A percentile compares a stretch with the other conserved stretches of the same genome.
These are phyloP conservation scores for Cyclanthera cordifolia DNA, from an alignment of 306 rosid species.

Conservation along the genomic window DNA sequence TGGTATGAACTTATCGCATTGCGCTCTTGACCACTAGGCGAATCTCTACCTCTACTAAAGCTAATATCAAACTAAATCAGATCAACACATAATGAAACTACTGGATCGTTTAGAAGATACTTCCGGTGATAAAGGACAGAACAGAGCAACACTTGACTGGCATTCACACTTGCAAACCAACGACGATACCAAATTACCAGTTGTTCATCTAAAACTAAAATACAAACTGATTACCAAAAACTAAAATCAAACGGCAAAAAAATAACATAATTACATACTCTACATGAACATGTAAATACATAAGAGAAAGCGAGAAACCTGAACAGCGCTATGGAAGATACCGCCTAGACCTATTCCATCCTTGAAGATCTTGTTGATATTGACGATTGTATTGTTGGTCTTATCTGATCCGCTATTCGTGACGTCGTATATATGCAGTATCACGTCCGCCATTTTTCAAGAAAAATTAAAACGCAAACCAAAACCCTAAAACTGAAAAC, in stretches of 20 bases:
- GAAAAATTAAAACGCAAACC: slow-evolving; percentile 4
- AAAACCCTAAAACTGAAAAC: slow-evolving; percentile 7
- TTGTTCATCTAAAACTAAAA: not conserved
- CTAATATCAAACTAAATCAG: not conserved
- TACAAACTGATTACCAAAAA: not conserved
- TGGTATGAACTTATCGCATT: too few relatives aligned
- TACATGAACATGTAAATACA: not conserved
- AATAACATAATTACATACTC: not conserved
- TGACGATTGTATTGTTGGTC: slow-evolving; percentile 81
- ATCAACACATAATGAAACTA: slow-evolving; percentile 3
- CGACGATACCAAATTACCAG: not conserved
- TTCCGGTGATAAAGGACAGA: not conserved
- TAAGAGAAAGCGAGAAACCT: slow-evolving; percentile 31
- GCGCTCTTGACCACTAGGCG: too few relatives aligned
- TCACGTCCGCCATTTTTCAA: slow-evolving; percentile 65
- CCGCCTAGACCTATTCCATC: slow-evolving; percentile 98
- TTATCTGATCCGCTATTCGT: slow-evolving; percentile 99
- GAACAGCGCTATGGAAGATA: slow-evolving; percentile 94
- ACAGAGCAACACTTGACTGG: not conserved
- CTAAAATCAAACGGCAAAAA: not conserved
- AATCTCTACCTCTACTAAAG: not conserved
- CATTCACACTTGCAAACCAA: not conserved
- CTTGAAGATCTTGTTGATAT: slow-evolving; percentile 96
- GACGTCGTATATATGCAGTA: slow-evolving; percentile 76
- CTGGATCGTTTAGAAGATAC: not conserved